Base-by-base conservation (phyloP, 148 eudicot species). In the Tetragonia tetragonoides region DNA sequence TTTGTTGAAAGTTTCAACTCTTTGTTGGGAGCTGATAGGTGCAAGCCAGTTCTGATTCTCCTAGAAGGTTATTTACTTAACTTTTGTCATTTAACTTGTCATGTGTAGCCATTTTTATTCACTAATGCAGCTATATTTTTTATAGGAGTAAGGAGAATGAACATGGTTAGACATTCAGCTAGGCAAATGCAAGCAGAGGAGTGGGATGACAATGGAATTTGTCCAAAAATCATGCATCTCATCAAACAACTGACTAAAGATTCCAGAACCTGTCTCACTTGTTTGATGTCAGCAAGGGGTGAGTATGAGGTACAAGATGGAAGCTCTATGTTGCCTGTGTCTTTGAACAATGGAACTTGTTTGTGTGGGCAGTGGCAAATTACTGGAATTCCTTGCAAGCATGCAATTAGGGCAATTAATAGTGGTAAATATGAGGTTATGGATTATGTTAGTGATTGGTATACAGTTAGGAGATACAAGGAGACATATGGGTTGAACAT, bases 1-100 rank as follows among this genome's bases (percentile, higher is more conserved):
- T 74, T 74, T 23, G 57, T 74, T 21, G 77, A 74, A 12, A n/a
- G 47, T 3, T 42, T 62, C 44, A 74, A 74, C 16, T 44, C 68
- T 3, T 38, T 3, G 10, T 16, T 74, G 6, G 77, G 57, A 0
- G 7, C 8, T 5, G 77, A 74, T 44, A 62, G 77, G 21, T 14
- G 42, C 28, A 74, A 28, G 5, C 68, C 41, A 6, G 24, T 74
- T 0, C 11, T 62, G 5, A 62, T 59, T 1, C 20, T 74, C 2
- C 10, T 74, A 0, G 77, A 74, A 74, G 77, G 57, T 62, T 9
- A 2, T 44, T 28, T 28, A 28, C 34, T 0, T 28, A 28, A 28
- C 34, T 28, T 28, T 28, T 28, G 34, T 28, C 34, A 0, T 28
- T 28, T 28, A 28, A 28, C 34, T 28, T 28, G 34, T 28, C 34